Base-by-base conservation (phyloP, 495 filamentous ascomycete species). In the Pyrenopolyporus hunteri region DNA sequence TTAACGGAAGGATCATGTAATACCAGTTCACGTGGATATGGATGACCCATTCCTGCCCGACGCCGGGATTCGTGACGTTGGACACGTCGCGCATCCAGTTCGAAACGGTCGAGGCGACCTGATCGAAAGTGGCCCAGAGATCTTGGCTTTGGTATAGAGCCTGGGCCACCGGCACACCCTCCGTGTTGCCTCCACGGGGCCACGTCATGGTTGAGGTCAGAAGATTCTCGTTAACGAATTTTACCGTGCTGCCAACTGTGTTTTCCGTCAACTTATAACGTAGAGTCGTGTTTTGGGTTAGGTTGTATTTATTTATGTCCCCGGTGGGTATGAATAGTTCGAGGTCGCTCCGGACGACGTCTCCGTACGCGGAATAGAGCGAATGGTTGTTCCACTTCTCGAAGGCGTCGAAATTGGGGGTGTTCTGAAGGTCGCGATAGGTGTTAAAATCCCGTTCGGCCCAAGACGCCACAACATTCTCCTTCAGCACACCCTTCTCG, bases 351-450 rank as follows among this genome's bases (percentile, higher is more conserved):
- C 58, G 42, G 1, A 4, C 5, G 14, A 49, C 17, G 19, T 62
- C 58, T 1, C 33, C 35, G 2, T 10, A 1, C 9, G n/a, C 8
- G 1, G 49, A 35, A 20, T 55, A 62, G 6, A 62, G 17, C 19
- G 58, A 55, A 19, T 55, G 29, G 28, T 62, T 55, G 11, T 55
- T 48, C 58, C 58, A 62, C 17, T 49, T 55, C 16, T 62, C 58
- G 28, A 49, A 62, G 3, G 11, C 9, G 2, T 53, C 57, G 13
- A 40, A 60, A 5, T 40, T 10, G 7, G 16, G 11, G 9, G 6
- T 2, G 6, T 10, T 11, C 4, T 17, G 7, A 11, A 32, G 6
- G n/a, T 58, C 1, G 13, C 7, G 33, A 23, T 62, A 62, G 2
- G 58, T 48, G 28, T 26, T 26, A 32, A 49, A 44, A 10, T 62